phyloP scores from a whole-genome alignment of 1,284 basidiomycete genomes.

The Abortiporus biennis region DNA sequence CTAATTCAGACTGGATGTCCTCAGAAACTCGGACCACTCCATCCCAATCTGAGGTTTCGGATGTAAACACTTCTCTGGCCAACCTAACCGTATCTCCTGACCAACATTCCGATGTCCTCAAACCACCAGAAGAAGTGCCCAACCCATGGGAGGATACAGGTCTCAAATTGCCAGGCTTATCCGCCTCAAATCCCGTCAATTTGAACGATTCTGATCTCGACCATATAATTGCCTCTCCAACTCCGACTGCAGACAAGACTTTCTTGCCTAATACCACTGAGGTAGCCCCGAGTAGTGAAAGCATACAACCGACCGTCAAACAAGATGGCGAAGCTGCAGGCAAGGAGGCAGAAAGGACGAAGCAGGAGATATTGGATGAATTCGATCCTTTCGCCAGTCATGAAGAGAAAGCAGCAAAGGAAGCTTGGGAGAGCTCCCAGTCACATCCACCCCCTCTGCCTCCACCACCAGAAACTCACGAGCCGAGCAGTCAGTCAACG shows the following conservation, averaged over 20 bases:
- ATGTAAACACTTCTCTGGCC: no score
- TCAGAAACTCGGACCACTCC: no score
- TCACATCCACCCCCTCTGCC: constrained; percentile 44
- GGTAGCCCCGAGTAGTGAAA: constrained; percentile 26
- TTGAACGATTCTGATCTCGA: not conserved
- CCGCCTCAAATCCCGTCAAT: not conserved
- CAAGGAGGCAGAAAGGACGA: constrained; percentile 9
- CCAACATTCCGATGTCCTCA: no score
- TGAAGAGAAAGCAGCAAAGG: constrained; percentile 50
- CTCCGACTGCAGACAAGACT: constrained; percentile 16
- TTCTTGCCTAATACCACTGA: constrained; percentile 29
- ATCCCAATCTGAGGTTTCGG: no score
- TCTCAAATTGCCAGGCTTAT: not conserved
- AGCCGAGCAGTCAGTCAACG: constrained; percentile 7
- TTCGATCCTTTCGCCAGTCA: constrained; percentile 60
- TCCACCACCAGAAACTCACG: not conserved
- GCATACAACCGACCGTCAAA: constrained; percentile 6
- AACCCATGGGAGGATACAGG: constrained; percentile 24
- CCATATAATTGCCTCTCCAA: not conserved
- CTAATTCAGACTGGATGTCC: no score
- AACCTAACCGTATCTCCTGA: no score
- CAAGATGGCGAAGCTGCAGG: constrained; percentile 14
- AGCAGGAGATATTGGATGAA: constrained; percentile 43
- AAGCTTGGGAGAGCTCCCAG: constrained; percentile 55
- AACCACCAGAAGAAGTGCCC: constrained; percentile 11